Evolutionary conservation across 768 basidiomycete genomes (phyloP), one percentile per base, ranked within the genome.

Genomic region (Sutorius australiensis): DNA sequence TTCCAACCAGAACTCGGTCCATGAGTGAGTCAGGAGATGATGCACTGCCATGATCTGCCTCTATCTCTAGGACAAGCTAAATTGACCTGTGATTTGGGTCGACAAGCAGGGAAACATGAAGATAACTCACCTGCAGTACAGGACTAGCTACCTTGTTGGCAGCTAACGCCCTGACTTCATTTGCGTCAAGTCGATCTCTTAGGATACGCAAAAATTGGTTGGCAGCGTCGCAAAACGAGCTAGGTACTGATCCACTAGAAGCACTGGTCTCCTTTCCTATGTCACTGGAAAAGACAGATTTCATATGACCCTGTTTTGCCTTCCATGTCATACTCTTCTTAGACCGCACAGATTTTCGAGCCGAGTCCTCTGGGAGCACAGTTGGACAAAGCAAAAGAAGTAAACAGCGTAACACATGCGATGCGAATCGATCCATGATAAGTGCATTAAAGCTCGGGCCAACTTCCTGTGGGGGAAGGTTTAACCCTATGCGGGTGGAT

Each of bases 261-360:
- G 56, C 69, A 66, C 50, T 33, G 24, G 68, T 67, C 10, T 64
- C 71, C 46, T 75, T 76, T 8, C 71, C 69, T 46, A 73, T 77
- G 36, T 61, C 73, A 24, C 78, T 73, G 21, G 67, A 67, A 57
- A 95, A 86, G 12, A 95, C 79, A 3, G 90, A 92, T 64, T 83
- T 88, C 80, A 95, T 84, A 11, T 80, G 75, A 1, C 86, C 91
- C 55, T 92, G 90, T 48, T 80, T 83, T 43, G 84, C 81, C 63
- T 94, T 91, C 82, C 87, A 95, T 13, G 83, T 79, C 0, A 81
- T 78, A 55, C 87, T 92, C 70, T 87, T 91, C 67, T 90, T 95
- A 11, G 91, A 93, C n/a, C 94, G 81, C 31, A 91, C 56, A 30
- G 73, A 66, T 10, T 74, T 73, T 31, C 64, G 65, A 47, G 64